These are phyloP conservation scores for Hypoxylon sp. DNA, from an alignment of 2,329 filamentous ascomycete genomes.

Conservation along the genomic window DNA sequence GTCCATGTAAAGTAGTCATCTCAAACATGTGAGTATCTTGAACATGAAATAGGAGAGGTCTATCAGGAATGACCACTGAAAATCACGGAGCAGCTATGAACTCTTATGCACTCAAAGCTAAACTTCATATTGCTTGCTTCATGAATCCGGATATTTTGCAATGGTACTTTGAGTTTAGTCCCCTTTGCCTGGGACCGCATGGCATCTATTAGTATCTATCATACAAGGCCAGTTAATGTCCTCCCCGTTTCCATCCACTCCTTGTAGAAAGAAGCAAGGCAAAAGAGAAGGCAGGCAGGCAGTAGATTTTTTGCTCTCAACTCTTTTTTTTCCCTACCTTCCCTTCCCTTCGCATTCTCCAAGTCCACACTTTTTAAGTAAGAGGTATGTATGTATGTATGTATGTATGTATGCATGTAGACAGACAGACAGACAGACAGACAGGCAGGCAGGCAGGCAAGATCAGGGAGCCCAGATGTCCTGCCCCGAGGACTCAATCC, in stretches of 20 bases:
- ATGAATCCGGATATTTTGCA: conserved; percentile 1
- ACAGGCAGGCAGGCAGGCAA: not conserved
- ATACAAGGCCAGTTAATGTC: conserved; percentile 25
- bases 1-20: too few relatives aligned
- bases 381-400: too few relatives aligned
- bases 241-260: too few relatives aligned
- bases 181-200: conserved; percentile 11
- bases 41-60: too few relatives aligned
- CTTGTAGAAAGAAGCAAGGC: too few relatives aligned
- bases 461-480: conserved; percentile 86
- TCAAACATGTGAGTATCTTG: too few relatives aligned
- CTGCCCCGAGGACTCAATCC: conserved; percentile 93
- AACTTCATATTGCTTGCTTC: not conserved
- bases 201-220: conserved; percentile 29
- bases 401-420: too few relatives aligned
- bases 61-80: too few relatives aligned
- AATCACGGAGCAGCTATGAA: too few relatives aligned
- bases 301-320: not conserved
- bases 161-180: conserved; percentile 4
- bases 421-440: too few relatives aligned
- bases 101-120: not conserved
- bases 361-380: too few relatives aligned
- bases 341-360: too few relatives aligned
- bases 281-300: conserved; percentile 2
- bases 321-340: not conserved